These are phyloP conservation scores for Glutinoglossum americanum DNA, from an alignment of 495 filamentous ascomycete genomes.

Conservation along the genomic window DNA sequence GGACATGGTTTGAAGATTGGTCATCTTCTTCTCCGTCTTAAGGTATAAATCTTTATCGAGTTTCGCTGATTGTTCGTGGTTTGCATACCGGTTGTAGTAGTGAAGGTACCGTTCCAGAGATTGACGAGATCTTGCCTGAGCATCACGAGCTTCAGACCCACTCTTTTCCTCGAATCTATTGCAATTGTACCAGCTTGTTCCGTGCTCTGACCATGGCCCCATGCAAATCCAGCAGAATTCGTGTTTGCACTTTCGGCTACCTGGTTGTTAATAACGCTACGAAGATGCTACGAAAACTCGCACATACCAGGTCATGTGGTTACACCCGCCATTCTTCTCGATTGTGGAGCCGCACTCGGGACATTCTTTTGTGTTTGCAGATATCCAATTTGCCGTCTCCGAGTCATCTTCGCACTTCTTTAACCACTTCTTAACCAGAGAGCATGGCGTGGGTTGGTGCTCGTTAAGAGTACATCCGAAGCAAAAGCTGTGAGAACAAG, in stretches of 20 bases:
- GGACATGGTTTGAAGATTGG: constrained; percentile 71
- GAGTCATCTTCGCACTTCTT: constrained; percentile 98
- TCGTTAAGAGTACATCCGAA: constrained; percentile 89
- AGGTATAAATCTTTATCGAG: constrained; percentile 87
- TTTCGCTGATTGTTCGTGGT: constrained; percentile 94
- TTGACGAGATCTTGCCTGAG: constrained; percentile 72
- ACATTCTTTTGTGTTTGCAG: constrained; percentile 95
- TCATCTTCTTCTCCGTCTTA: constrained; percentile 99
- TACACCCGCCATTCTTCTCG: constrained; percentile 97
- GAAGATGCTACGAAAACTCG: neutral
- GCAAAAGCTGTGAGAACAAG: constrained; percentile 72
- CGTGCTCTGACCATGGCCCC: constrained; percentile 95
- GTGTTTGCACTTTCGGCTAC: constrained; percentile 73
- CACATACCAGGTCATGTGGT: constrained; percentile 80
- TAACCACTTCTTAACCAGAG: constrained; percentile 83
- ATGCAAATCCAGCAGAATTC: constrained; percentile 99
- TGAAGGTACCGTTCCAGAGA: constrained; percentile 87
- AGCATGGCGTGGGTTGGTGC: constrained; percentile 83
- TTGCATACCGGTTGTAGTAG: constrained; percentile 97
- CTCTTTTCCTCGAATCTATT: constrained; percentile 93
- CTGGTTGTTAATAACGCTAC: neutral
- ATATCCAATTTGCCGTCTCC: constrained; percentile 98
- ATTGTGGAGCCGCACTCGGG: constrained; percentile 91
- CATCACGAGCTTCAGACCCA: constrained; percentile 68
- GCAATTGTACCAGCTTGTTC: constrained; percentile 99